Base-by-base conservation (phyloP, 805 yeast genomes). In the Yamadazyma takamatsuzukensis region DNA sequence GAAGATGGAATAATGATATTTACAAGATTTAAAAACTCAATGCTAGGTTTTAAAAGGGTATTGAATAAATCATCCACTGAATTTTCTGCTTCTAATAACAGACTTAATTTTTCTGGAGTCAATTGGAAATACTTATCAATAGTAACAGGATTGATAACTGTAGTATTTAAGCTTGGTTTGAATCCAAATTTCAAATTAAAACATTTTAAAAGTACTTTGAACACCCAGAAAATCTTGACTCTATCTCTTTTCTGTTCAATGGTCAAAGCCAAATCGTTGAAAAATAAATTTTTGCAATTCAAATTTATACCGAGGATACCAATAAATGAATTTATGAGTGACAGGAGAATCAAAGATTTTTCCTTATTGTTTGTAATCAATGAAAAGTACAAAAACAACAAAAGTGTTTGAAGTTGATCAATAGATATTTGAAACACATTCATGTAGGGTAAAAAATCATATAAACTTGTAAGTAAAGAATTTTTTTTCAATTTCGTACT, bases 391-490 rank as follows among this genome's bases (percentile, higher is more conserved):
- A 75, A 60, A 35, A 73, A 59, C 37, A 76, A 45, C 25, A 74
- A 51, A 30, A 70, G 64, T 9, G 76, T 72, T 46, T 75, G 79
- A 19, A 76, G 52, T 44, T 70, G 76, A 39, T 56, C 61, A 16
- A 72, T 48, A 3, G 72, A 63, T 6, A 72, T 67, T 36, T 69
- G 69, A 37, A 68, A 61, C 26, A 69, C 70, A 48, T 73, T 72
- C 38, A 74, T 62, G 44, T 72, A 66, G 34, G 64, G 72, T 27
- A 60, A 61, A 44, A 64, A 73, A 41, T 53, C 74, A 40, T 58
- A 69, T 46, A 55, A 64, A 21, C 68, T 69, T 46, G 51, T 54
- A 35, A 51, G 60, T 32, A 54, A 60, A 40, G 32, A 53, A 36
- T 26, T 58, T 33, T 24, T 59, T 42, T 43, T 59, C 7, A 25